Evolutionary conservation across 495 filamentous ascomycete species (phyloP), one percentile per base, ranked within the genome.

Genomic region (Xylaria telfairii): DNA sequence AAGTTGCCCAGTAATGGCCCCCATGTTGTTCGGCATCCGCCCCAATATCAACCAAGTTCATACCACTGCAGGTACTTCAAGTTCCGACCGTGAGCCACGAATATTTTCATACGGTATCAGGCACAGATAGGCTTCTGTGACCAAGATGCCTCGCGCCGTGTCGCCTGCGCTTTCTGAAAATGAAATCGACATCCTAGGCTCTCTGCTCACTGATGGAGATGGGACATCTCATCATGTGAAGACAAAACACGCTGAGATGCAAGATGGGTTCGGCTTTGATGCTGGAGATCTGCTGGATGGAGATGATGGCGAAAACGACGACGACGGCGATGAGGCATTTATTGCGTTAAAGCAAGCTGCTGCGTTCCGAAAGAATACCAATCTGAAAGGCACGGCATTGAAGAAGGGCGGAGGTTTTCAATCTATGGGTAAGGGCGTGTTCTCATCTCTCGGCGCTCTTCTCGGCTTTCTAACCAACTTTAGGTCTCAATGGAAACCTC

Each of bases 331-430:
- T 79, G 93, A 90, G 68, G 91, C 88, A 4, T 98, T 97, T 77
- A 98, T 99, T 79, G 94, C 94, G 21, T 89, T 89, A 34, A 86
- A 89, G 70, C 95, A 96, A 77, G 89, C 92, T 0, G 92, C 92
- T 37, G 91, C 92, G 4, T 97, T 97, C 80, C 86, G 96, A 53
- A 98, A 97, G 76, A 80, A 86, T 0, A 84, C 90, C 17, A 95
- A 93, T 75, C 67, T 96, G 3, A 97, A 97, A 75, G 91, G 93
- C 49, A 92, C 92, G 72, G 90, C 89, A 8, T 91, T 92, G 17
- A 98, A 98, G 86, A 97, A 96, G 77, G 93, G 93, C 53, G 95
- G 95, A 76, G 96, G 95, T 51, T 99, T 98, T 78, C 96, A 99
- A 80, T 91, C 92, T 49, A 97, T 99, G 95, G 96, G 93, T 69